Percentiles rank a stretch among this genome's conserved stretches.
Evolutionary conservation across 805 yeast species (phyloP).

Genomic region (Wickerhamomyces kurtzmanii): DNA sequence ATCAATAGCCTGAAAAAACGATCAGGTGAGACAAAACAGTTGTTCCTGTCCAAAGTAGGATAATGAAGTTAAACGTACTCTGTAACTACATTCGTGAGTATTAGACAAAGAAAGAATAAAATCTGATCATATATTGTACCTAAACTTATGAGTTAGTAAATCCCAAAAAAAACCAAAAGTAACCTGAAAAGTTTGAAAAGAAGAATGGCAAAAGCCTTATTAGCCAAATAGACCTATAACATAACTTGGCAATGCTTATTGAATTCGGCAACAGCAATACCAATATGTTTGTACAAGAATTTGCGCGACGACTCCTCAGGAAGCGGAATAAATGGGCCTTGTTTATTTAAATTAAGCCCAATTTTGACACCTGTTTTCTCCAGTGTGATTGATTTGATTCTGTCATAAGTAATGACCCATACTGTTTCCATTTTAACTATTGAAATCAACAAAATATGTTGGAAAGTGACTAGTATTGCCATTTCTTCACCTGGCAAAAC

Average conservation of each 20-base stretch:
- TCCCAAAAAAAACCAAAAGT: too few species aligned
- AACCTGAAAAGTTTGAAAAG: too few species aligned
- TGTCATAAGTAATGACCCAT: slow-evolving; percentile 65
- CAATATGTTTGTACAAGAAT: slow-evolving; percentile 63
- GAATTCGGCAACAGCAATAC: slow-evolving; percentile 71
- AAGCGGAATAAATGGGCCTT: slow-evolving; percentile 74
- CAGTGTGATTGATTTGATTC: slow-evolving; percentile 60
- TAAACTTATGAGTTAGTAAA: too few species aligned
- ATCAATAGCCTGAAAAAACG: too few species aligned
- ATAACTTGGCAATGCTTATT: slow-evolving; percentile 59
- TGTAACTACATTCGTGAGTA: too few species aligned
- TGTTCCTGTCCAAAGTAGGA: too few species aligned
- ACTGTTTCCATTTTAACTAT: slow-evolving; percentile 48
- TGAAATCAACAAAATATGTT: slow-evolving; percentile 57
- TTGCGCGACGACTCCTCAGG: slow-evolving; percentile 55
- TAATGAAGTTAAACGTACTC: too few species aligned
- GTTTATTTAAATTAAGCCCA: slow-evolving; percentile 41
- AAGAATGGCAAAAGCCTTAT: not conserved
- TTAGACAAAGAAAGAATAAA: too few species aligned
- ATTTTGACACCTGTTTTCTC: slow-evolving; percentile 76
- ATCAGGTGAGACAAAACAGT: too few species aligned
- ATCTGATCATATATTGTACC: too few species aligned
- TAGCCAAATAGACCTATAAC: slow-evolving; percentile 10
- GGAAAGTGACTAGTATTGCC: slow-evolving; percentile 68
- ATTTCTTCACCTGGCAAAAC: slow-evolving; percentile 73